phyloP scores from a whole-genome alignment of 2,329 filamentous ascomycete species.

The Cladophialophora exuberans region DNA sequence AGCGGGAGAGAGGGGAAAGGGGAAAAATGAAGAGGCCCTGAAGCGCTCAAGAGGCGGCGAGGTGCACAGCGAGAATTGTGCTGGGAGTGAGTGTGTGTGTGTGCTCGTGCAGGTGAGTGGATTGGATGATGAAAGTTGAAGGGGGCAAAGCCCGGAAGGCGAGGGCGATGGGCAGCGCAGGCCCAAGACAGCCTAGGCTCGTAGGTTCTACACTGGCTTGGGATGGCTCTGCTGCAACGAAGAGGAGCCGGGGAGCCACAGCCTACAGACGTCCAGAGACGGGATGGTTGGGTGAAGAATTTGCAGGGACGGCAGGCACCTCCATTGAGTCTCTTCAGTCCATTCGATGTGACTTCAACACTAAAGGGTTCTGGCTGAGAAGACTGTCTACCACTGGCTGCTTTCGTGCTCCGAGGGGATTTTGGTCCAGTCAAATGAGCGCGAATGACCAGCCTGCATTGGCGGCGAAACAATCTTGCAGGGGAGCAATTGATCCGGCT shows the following conservation, averaged over 20 bases:
- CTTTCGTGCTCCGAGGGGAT: constrained; percentile 6
- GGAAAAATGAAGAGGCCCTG: constrained; percentile 11
- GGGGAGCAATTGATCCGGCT: background rate
- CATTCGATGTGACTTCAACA: too few species aligned
- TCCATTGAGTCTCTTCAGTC: too few species aligned
- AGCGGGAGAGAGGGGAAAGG: constrained; percentile 7
- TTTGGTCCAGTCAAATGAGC: constrained; percentile 12
- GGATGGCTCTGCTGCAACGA: constrained; percentile 13
- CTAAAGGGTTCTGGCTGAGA: constrained; percentile 1
- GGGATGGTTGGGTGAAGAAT: constrained; percentile 6
- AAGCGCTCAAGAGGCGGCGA: constrained; percentile 1
- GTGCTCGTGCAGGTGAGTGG: too few species aligned
- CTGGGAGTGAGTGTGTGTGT: constrained; percentile 2
- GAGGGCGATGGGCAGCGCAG: constrained; percentile 6
- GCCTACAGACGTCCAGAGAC: constrained; percentile 4
- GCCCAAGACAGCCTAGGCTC: constrained; percentile 10
- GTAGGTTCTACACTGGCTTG: constrained; percentile 2
- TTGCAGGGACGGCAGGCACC: too few species aligned
- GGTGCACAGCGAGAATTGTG: background rate
- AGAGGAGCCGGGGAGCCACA: constrained; percentile 14
- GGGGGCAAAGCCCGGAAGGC: constrained; percentile 5
- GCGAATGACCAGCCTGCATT: background rate
- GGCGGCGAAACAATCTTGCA: background rate
- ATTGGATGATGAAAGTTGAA: background rate
- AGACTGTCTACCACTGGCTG: background rate